Evolutionary conservation across 2,329 filamentous ascomycete species (phyloP).

Genomic region (Echinosphaeria canescens): DNA sequence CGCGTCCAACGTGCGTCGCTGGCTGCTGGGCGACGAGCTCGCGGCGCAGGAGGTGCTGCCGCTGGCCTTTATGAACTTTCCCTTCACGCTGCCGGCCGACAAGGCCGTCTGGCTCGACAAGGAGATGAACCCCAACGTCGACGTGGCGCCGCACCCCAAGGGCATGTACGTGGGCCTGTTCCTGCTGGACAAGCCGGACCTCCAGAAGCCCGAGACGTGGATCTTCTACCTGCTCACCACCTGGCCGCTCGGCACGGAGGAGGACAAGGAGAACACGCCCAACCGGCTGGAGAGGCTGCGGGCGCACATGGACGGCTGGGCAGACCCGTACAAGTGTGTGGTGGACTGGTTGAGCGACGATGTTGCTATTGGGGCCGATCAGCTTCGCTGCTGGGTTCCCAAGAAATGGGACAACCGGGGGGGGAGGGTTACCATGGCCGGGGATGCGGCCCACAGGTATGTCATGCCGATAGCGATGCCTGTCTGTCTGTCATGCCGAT

Average conservation of each 20-base stretch:
- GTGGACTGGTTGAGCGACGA: conserved; percentile 4
- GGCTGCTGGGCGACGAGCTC: conserved; percentile 2
- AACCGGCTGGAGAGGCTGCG: conserved; percentile 2
- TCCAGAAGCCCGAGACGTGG: conserved; percentile 3
- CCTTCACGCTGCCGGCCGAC: conserved; percentile 2
- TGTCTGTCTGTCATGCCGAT: too few species aligned
- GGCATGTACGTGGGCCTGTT: conserved; percentile 4
- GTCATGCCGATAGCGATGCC: too few species aligned
- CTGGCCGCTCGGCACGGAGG: conserved; percentile 2
- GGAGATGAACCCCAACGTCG: conserved; percentile 3
- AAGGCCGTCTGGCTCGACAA: conserved; percentile 2
- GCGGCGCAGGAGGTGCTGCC: conserved; percentile 3
- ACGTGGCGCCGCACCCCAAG: conserved; percentile 4
- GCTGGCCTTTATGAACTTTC: conserved; percentile 3
- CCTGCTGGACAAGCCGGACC: conserved; percentile 4
- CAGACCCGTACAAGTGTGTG: conserved; percentile 3
- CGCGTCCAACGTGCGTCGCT: conserved; percentile 2
- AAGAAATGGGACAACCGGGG: conserved; percentile 3
- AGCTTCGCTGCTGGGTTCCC: conserved; percentile 3
- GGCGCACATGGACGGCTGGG: conserved; percentile 3
- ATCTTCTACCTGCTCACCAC: conserved; percentile 3
- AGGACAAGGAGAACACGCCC: conserved; percentile 2
- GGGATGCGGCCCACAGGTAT: too few species aligned
- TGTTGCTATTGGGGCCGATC: conserved; percentile 1
- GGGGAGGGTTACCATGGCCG: too few species aligned